Base-by-base conservation (phyloP, 2,329 filamentous ascomycete species). In the Zasmidium citrigriseum region DNA sequence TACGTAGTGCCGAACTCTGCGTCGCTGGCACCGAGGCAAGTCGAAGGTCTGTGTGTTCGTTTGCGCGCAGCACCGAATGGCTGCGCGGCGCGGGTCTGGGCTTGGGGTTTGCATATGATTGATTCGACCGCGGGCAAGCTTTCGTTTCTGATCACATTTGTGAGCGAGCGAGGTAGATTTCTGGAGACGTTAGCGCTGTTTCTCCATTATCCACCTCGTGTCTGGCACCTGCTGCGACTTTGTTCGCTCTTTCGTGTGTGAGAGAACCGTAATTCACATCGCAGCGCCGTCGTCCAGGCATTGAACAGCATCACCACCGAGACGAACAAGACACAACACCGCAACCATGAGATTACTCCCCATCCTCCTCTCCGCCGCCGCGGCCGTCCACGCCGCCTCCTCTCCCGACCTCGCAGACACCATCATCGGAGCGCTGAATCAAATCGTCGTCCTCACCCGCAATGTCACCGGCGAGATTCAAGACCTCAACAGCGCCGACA, bases 261-360 rank as follows among this genome's bases (percentile, higher is more conserved):
- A n/a, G n/a, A n/a, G n/a, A n/a, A n/a, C n/a, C n/a, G n/a, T n/a
- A n/a, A n/a, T n/a, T n/a, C n/a, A n/a, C n/a, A n/a, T n/a, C n/a
- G n/a, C 44, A 46, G 7, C 44, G n/a, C 44, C 44, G 7, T 18
- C 44, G n/a, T 20, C 21, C 44, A 9, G 9, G 23, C 29, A 23
- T 24, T 12, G 12, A 44, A 22, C 50, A 22, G 12, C 18, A 27
- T 20, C 29, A 27, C 21, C 20, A 25, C 50, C 23, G 2, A 41
- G 14, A 9, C 34, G 18, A 4, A 41, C 34, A 41, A n/a, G 12
- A 34, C 14, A 51, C 11, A 51, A 21, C 23, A 45, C 38, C 46
- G 10, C 50, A 11, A 57, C 27, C 16, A 57, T 57, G 54, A 57
- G 46, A 41, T 29, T 51, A 18, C 12, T 44, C 21, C 20, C 23